These are phyloP conservation scores for Leishmania aethiopica DNA, from an alignment of 208 protist species.

Conservation along the genomic window DNA sequence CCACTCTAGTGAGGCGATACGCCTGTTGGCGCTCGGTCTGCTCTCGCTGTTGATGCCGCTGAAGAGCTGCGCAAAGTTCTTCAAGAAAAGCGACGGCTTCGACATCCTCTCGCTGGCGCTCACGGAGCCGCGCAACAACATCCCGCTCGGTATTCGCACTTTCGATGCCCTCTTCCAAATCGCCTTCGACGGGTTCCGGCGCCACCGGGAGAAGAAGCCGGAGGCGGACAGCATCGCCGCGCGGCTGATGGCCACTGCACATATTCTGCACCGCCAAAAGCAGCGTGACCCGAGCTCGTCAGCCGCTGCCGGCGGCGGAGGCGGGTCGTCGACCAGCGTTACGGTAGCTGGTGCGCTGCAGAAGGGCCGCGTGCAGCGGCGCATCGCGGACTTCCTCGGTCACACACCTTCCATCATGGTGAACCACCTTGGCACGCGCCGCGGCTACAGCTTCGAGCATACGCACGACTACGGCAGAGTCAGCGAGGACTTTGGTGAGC, in stretches of 20 bases:
- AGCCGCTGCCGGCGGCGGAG: background rate
- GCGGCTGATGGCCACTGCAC: slow-evolving; percentile 28
- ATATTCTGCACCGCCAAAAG: slow-evolving; percentile 35
- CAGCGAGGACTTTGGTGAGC: slow-evolving; percentile 50
- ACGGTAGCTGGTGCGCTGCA: background rate
- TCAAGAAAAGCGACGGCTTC: slow-evolving; percentile 67
- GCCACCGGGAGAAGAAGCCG: slow-evolving; percentile 35
- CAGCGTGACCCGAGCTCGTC: slow-evolving; percentile 28
- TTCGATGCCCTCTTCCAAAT: slow-evolving; percentile 85
- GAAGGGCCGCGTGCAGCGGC: slow-evolving; percentile 6
- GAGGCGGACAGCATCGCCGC: slow-evolving; percentile 21
- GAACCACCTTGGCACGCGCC: slow-evolving; percentile 43
- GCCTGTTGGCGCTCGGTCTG: slow-evolving; percentile 77
- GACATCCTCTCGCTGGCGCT: slow-evolving; percentile 67
- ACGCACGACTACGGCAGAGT: slow-evolving; percentile 59
- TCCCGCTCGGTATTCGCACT: slow-evolving; percentile 69
- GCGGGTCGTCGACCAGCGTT: background rate
- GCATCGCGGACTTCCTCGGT: slow-evolving; percentile 22
- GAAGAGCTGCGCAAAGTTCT: slow-evolving; percentile 64
- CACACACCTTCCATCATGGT: slow-evolving; percentile 32
- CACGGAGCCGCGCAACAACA: slow-evolving; percentile 35
- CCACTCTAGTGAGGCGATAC: slow-evolving; percentile 79
- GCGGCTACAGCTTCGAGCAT: slow-evolving; percentile 83
- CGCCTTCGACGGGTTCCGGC: slow-evolving; percentile 74
- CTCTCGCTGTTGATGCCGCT: slow-evolving; percentile 80